Evolutionary conservation across 1,139 yeast species (phyloP), one percentile per base, ranked within the genome.

Genomic region (Candida tunisiensis): DNA sequence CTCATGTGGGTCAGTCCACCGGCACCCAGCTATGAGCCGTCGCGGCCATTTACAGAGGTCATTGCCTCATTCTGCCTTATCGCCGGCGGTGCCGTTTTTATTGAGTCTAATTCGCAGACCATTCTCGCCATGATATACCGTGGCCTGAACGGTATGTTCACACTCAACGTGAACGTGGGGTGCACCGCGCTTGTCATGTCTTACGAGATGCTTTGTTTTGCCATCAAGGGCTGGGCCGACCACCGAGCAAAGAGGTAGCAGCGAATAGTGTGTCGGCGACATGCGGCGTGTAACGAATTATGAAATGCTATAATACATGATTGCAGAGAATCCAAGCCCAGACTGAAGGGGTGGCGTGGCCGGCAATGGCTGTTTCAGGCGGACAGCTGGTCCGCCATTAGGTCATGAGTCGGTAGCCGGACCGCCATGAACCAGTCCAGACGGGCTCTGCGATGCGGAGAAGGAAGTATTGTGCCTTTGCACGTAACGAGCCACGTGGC

Each of bases 61-160:
- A 47, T 88, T 20, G 69, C 74, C 1, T 60, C 85, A 16, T 85
- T 85, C 55, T 66, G 83, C 34, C 61, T 88, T 36, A 50, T 88
- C 15, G 66, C 83, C 36, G 98, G 98, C 24, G 98, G 98, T 5
- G 50, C 78, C 37, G 74, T 88, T 15, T 88, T 88, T 47, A 82
- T 85, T 85, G 83, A 82, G 51, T 74, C 91, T 32, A 78, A 92
- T 27, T 83, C 78, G 42, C 91, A 91, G 36, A 69, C 82, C 5
- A 69, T 88, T 16, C 69, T 69, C 38, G 82, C 83, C 12, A 62
- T 85, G 55, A 88, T 85, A 40, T 85, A 74, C 51, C 64, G 85
- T 44, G 94, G 94, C 2, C 62, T 72, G 34, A 82, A 91, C 21
- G 62, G 79, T 30, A 85, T 88, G 95, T 85, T 88, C 53, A 78